phyloP scores from a whole-genome alignment of 108 stramenopile genomes.

The Nitzschia palea region DNA sequence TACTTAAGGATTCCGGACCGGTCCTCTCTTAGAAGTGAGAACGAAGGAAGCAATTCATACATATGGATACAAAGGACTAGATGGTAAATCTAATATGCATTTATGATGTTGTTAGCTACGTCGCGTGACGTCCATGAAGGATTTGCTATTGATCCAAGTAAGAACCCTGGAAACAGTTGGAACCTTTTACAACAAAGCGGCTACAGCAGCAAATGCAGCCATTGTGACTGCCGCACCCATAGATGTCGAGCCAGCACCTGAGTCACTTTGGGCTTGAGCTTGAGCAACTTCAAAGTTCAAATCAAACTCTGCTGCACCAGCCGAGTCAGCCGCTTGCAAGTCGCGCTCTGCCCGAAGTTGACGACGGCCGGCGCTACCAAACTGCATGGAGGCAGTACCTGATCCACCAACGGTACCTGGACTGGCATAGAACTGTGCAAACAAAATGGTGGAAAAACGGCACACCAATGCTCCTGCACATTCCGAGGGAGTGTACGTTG shows the following conservation, averaged over 20 bases:
- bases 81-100: no score
- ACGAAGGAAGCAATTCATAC: no score
- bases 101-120: no score
- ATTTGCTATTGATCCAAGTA: no score
- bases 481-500: not conserved
- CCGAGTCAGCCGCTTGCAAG: not conserved
- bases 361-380: conserved; percentile 10
- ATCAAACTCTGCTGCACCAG: conserved; percentile 1
- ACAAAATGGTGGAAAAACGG: conserved; percentile 14
- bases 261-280: not conserved
- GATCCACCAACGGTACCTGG: conserved; percentile 12
- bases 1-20: no score
- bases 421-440: conserved; percentile 10
- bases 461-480: not conserved
- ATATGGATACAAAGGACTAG: no score
- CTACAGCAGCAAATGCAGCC: not conserved
- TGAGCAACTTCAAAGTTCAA: not conserved
- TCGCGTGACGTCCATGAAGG: no score
- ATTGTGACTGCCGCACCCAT: not conserved
- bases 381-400: conserved; percentile 20
- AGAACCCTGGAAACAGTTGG: no score
- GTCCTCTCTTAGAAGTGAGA: no score
- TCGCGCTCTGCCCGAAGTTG: not conserved
- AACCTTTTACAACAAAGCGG: no score
- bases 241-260: not conserved